Percentiles rank a stretch among this genome's conserved stretches.
phyloP scores from a whole-genome alignment of 768 basidiomycete genomes.

The Auricularia sp. region DNA sequence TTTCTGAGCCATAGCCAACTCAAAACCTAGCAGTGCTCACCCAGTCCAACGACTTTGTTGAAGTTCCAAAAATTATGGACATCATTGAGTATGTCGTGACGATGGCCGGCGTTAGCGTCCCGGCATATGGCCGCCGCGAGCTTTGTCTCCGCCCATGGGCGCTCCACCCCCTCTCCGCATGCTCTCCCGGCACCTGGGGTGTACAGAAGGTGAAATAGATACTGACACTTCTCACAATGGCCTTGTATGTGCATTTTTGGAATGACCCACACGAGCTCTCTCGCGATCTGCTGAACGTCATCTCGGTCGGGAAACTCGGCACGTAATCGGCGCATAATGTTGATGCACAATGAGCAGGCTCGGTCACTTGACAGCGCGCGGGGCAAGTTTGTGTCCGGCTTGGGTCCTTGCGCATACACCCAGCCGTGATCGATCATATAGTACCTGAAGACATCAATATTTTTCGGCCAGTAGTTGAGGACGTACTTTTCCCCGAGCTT shows the following conservation, averaged over 20 bases:
- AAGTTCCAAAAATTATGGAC: constrained; percentile 9
- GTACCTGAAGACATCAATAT: neutral
- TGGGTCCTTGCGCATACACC: neutral
- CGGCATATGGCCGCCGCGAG: constrained; percentile 12
- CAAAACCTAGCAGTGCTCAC: neutral
- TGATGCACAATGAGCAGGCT: neutral
- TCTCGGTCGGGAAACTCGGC: neutral
- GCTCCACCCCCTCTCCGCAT: constrained; percentile 23
- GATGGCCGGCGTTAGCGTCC: constrained; percentile 14
- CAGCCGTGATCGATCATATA: neutral
- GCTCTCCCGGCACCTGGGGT: neutral
- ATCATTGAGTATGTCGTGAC: constrained; percentile 11
- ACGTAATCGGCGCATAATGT: neutral
- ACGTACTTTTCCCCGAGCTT: neutral
- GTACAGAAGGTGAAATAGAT: neutral
- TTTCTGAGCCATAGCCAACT: too few species aligned
- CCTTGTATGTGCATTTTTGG: neutral
- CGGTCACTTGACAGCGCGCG: neutral
- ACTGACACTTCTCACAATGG: neutral
- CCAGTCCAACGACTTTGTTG: constrained; percentile 4
- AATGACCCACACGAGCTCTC: neutral
- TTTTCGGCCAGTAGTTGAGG: neutral
- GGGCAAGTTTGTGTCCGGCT: neutral
- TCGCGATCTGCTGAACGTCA: neutral
- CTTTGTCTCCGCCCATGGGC: constrained; percentile 12